Evolutionary conservation across 116 monocot species (phyloP).

Genomic region (Trichopus zeylanicus): DNA sequence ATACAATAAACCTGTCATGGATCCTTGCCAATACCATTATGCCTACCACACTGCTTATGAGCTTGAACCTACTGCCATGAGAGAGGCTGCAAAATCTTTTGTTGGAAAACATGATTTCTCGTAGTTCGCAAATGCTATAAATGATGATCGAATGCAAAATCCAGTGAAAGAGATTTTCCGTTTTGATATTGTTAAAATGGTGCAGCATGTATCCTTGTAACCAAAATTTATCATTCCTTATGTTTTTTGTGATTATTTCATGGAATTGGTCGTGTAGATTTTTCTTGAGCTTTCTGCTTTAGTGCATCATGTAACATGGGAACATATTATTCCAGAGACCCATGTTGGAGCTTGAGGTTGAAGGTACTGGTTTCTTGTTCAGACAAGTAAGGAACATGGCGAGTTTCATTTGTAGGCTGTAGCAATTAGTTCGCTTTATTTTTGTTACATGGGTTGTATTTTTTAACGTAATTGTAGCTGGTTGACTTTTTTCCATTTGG

Average conservation of each 20-base stretch:
- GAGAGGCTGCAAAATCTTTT: constrained; percentile 65
- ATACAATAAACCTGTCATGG: constrained; percentile 61
- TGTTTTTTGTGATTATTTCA: too few species aligned
- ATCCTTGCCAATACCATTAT: constrained; percentile 59
- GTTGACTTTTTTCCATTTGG: background rate
- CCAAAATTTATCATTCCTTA: background rate
- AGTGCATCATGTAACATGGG: background rate
- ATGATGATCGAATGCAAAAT: constrained; percentile 29
- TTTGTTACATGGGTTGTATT: too few species aligned
- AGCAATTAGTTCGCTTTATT: too few species aligned
- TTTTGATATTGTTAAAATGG: constrained; percentile 56
- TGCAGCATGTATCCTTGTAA: constrained; percentile 3
- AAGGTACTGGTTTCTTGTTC: constrained; percentile 74
- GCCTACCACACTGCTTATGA: constrained; percentile 63
- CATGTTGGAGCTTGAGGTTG: constrained; percentile 68
- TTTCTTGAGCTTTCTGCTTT: too few species aligned
- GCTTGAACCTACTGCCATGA: constrained; percentile 53
- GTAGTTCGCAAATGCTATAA: constrained; percentile 65
- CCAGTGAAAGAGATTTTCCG: constrained; percentile 65
- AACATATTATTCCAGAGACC: constrained; percentile 27
- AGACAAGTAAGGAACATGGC: constrained; percentile 91
- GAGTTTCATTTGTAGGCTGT: constrained; percentile 1
- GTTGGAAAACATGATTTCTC: constrained; percentile 70
- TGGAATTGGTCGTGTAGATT: too few species aligned
- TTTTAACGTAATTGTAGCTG: too few species aligned